Base-by-base conservation (phyloP, 768 basidiomycete genomes). In the Kwoniella sp. region DNA sequence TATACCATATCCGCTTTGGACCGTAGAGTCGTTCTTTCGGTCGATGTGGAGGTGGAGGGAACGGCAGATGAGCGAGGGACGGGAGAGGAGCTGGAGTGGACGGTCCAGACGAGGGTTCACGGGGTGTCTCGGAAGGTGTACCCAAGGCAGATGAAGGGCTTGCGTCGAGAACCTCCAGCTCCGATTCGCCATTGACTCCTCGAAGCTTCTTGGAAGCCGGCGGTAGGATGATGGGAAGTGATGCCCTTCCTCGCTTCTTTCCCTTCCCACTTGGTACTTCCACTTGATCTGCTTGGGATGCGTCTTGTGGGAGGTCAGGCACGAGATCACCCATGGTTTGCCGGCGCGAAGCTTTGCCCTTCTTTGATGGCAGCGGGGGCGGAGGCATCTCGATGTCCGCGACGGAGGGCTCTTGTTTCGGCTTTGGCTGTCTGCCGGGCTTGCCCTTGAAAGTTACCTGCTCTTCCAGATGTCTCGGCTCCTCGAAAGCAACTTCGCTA, bases 1-100 rank as follows among this genome's bases (percentile, higher is more conserved):
- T 85, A 13, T 91, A 86, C 66, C 63, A 61, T 48, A 87, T 82
- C 1, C 82, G 74, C 2, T 86, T 86, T 0, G 85, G 84, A 7
- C 90, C 90, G 13, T 82, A 82, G 41, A 88, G 85, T 15, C 92
- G 90, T 84, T 62, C 89, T 83, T 71, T 84, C 86, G 91, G 83
- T 58, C 90, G 86, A 75, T 85, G 87, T 63, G 90, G 84, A 30
- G 82, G 81, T n/a, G 79, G 78, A 11, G 73, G 75, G 51, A 77
- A 74, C 1, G 71, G 70, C 22, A 76, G 53, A 65, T 74, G 71
- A 29, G 71, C 75, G 28, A 74, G 66, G 0, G 77, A 73, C 25
- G 74, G 74, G n/a, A 75, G 60, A 13, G 58, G 55, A 8, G 55
- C 61, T 13, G 69, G 61, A 1, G 60, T 45, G n/a, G 58, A 20